Evolutionary conservation across 805 yeast genomes (phyloP), one percentile per base, ranked within the genome.

Genomic region (Isabelozyma gotoi): DNA sequence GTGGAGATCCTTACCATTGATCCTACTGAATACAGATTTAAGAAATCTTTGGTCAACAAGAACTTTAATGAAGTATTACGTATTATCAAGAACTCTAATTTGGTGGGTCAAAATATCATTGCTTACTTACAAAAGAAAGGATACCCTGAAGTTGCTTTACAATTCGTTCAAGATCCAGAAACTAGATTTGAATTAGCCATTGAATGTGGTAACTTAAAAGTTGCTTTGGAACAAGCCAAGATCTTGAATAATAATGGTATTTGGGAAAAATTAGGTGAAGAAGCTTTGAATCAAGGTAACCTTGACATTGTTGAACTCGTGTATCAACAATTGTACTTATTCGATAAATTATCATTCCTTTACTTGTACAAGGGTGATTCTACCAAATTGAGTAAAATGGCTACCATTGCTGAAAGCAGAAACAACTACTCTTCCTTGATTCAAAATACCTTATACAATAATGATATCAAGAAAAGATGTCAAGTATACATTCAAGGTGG

Each of bases 81-180:
- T 53, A 81, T 94, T 53, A 94, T 94, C 65, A 84, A 82, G 59
- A 82, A 78, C 45, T 91, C 98, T 17, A 90, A 88, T 58, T 77
- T 94, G 60, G 99, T 94, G 41, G 99, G 99, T 51, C 97, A 95
- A 72, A 89, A 91, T 63, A 94, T 94, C 60, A 91, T 94, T 63
- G 94, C 95, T 3, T 94, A 92, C 64, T 77, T 94, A 58, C 96
- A 94, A 65, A 85, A 91, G 72, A 81, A 88, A 60, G 99, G 99
- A 2, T 92, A 85, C 63, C 98, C 99, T 19, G 99, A 94, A 68
- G 84, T 94, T 65, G 99, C 99, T 2, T 76, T 94, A 49, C 97
- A 92, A 66, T 95, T 94, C 60, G 99, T 94, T 42, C 86, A 90
- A 67, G 99, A 94, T 63, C 85, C 98, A 5, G 96, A 91, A 64